Conservation (phyloP, 106 monocot genomes). For the Dactylorhiza incarnata region DNA sequence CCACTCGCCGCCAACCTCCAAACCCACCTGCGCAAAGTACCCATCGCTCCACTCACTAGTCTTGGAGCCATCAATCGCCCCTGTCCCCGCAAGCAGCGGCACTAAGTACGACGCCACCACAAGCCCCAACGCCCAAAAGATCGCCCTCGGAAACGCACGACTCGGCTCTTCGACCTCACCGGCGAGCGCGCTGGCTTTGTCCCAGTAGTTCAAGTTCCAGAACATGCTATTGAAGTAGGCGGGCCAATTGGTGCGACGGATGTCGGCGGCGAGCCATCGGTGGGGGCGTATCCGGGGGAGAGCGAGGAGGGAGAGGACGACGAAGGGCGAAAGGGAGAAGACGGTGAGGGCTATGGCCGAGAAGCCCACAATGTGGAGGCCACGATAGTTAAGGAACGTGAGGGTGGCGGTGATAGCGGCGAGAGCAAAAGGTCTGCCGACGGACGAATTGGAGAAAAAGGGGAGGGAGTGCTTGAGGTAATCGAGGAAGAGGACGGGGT, state of each 20-base stretch:
- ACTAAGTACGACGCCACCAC: constrained; percentile 63
- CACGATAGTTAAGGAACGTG: constrained; percentile 84
- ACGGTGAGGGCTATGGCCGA: constrained; percentile 56
- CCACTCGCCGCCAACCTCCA: constrained; percentile 65
- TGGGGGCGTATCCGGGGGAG: constrained; percentile 40
- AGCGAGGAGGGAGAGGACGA: constrained; percentile 45
- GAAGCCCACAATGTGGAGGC: constrained; percentile 75
- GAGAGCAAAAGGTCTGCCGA: constrained; percentile 21
- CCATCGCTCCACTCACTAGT: constrained; percentile 72
- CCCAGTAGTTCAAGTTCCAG: constrained; percentile 96
- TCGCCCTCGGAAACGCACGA: constrained; percentile 58
- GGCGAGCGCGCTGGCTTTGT: constrained; percentile 83
- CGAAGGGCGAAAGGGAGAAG: constrained; percentile 75
- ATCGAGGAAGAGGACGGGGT: constrained; percentile 86
- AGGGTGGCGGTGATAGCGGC: constrained; percentile 43
- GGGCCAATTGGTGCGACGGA: constrained; percentile 20
- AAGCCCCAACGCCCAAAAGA: constrained; percentile 52
- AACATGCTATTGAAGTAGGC: constrained; percentile 81
- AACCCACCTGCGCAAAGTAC: constrained; percentile 66
- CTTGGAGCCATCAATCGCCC: constrained; percentile 30
- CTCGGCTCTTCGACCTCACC: constrained; percentile 78
- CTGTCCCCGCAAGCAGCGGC: constrained; percentile 74
- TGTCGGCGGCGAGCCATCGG: constrained; percentile 45
- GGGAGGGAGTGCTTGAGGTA: constrained; percentile 42
- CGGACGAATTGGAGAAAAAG: constrained; percentile 11